A percentile compares a stretch with the other conserved stretches of the same genome.
phyloP scores from a whole-genome alignment of 306 rosid genomes.

The Nissolia schottii region DNA sequence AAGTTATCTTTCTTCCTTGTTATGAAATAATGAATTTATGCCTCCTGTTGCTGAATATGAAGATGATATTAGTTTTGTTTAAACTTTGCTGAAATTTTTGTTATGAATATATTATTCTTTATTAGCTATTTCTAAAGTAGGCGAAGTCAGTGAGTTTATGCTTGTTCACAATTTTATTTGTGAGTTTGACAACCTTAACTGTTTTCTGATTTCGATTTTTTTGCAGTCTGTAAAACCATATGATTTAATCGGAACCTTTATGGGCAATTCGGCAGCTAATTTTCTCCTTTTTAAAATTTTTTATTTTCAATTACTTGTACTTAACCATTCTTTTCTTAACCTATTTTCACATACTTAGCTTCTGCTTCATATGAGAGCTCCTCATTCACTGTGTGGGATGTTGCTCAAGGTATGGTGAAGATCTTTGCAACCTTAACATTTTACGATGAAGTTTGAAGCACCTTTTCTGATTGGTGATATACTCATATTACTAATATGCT shows the following conservation, averaged over 20 bases:
- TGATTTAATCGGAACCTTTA: background rate
- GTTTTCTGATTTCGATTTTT: background rate
- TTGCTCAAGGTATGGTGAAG: conserved; percentile 69
- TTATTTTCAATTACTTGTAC: background rate
- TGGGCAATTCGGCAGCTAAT: background rate
- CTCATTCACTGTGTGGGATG: conserved; percentile 89
- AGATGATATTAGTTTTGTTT: background rate
- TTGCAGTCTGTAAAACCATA: background rate
- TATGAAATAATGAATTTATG: background rate
- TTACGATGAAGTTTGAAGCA: background rate
- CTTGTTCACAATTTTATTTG: background rate
- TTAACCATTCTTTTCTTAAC: conserved; percentile 50
- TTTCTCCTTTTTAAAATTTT: background rate
- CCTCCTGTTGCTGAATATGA: background rate
- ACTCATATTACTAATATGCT: conserved; percentile 6
- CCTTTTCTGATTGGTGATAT: background rate
- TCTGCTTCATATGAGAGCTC: conserved; percentile 88
- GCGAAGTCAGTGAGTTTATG: background rate
- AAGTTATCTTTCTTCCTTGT: background rate
- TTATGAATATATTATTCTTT: background rate
- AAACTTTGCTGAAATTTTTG: background rate
- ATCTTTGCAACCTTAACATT: conserved; percentile 1
- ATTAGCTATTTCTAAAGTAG: background rate
- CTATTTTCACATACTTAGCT: conserved; percentile 62
- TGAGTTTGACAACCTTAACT: background rate